Evolutionary conservation across 768 basidiomycete genomes (phyloP).

Genomic region (Termitomyces sp.): DNA sequence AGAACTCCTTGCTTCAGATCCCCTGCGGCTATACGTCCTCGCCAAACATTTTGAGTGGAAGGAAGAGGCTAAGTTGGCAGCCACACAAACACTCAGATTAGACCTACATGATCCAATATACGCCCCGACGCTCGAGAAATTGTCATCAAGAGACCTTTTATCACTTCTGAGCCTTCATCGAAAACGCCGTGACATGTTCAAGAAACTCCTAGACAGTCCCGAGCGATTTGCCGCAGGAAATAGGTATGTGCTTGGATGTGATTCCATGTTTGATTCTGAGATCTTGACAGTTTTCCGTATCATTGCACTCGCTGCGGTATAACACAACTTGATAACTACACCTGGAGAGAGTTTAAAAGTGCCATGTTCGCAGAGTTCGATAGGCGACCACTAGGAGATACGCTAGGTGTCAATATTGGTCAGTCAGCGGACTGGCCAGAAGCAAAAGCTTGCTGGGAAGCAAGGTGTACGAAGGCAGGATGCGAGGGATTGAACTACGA

Average conservation of each 20-base stretch:
- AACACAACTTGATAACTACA: conserved; percentile 47
- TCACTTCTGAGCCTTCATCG: conserved; percentile 54
- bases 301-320: conserved; percentile 51
- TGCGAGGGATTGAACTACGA: conserved; percentile 59
- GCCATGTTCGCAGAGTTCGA: conserved; percentile 55
- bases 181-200: conserved; percentile 43
- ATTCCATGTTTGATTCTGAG: neutral
- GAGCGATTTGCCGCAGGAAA: conserved; percentile 54
- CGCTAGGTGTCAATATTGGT: conserved; percentile 27
- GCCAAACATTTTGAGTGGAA: conserved; percentile 60
- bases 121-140: conserved; percentile 36
- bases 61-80: conserved; percentile 49
- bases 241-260: conserved; percentile 19
- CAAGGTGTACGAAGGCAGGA: conserved; percentile 41
- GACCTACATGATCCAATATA: conserved; percentile 38
- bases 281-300: conserved; percentile 22
- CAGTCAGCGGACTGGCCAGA: conserved; percentile 52
- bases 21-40: conserved; percentile 47
- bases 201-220: conserved; percentile 46
- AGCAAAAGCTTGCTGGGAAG: conserved; percentile 57
- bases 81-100: conserved; percentile 49
- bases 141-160: conserved; percentile 47
- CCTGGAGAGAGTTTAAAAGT: conserved; percentile 59
- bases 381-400: conserved; percentile 52
- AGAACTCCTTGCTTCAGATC: conserved; percentile 35